Base-by-base conservation (phyloP, 192 early-diverging fungal species). In the Allomyces arbusculus region DNA sequence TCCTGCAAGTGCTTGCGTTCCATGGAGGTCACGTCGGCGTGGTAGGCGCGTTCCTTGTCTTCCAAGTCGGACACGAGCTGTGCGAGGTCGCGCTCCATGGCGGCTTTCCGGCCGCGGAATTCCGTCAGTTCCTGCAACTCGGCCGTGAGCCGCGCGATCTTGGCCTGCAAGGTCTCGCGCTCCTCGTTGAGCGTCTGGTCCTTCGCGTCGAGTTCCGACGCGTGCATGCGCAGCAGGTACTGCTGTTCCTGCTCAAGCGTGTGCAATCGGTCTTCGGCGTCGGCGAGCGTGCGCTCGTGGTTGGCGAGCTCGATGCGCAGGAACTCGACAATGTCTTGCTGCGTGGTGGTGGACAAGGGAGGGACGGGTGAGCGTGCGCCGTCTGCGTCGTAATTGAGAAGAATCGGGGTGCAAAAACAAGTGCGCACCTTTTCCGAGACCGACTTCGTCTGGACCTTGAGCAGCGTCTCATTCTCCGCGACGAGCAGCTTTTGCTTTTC, bases 241-340 rank as follows among this genome's bases (percentile, higher is more conserved):
- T 33, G 44, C 64, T 79, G 80, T 61, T 81, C 79, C 10, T 78
- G 65, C 33, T 83, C 78, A 33, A 82, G 68, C n/a, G 63, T 61
- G 61, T 62, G 61, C 50, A 75, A 69, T 24, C 69, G 69, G 10
- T 63, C 61, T 66, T 80, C 80, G 26, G 82, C 62, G 10, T 45
- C 44, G 14, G 69, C 68, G 58, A 83, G 80, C 23, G 76, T 69
- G 64, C 78, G 77, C 70, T 83, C 82, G 65, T 83, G 80, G 64
- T 83, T 80, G 6, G 72, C 68, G 5, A 83, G 80, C 75, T 83
- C 82, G 65, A 83, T 81, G 72, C 82, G 83, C 33, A 83, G 70
- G 67, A 83, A 83, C 69, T 83, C 82, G 61, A 83, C 80, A 66
- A 83, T 83, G 69, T 83, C 82, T 79, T 83, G 79, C 75, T 80